phyloP scores from a whole-genome alignment of 495 filamentous ascomycete species.

The Usnea hakonensis region DNA sequence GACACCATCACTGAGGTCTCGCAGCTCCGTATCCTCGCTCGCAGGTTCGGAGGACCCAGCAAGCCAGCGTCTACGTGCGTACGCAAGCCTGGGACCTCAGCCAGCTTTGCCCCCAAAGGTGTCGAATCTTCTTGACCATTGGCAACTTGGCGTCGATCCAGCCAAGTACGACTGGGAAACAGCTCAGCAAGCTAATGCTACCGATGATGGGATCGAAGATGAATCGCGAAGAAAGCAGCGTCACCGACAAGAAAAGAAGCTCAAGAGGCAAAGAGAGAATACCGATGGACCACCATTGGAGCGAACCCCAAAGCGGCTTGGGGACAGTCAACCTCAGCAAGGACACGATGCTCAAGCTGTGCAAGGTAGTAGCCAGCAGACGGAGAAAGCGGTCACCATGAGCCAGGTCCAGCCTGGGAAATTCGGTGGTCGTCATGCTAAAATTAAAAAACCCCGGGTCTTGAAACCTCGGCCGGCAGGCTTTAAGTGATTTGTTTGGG shows the following conservation, averaged over 20 bases:
- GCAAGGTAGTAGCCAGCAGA: conserved; percentile 36
- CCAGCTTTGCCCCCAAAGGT: conserved; percentile 26
- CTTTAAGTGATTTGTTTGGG: conserved; percentile 27
- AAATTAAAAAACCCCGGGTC: conserved; percentile 37
- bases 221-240: conserved; percentile 15
- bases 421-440: conserved; percentile 34
- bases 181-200: conserved; percentile 22
- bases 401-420: conserved; percentile 39
- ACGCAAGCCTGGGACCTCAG: conserved; percentile 28
- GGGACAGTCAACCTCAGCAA: conserved; percentile 37
- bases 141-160: conserved; percentile 36
- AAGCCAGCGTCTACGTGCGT: conserved; percentile 29
- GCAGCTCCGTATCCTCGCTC: conserved; percentile 12
- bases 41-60: conserved; percentile 12
- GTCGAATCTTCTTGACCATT: conserved; percentile 36
- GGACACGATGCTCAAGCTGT: conserved; percentile 14
- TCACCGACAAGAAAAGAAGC: conserved; percentile 9
- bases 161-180: conserved; percentile 35
- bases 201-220: conserved; percentile 23
- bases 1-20: conserved; percentile 14
- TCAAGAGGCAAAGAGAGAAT: conserved; percentile 26
- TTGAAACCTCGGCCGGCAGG: conserved; percentile 29
- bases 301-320: conserved; percentile 24
- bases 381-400: conserved; percentile 32
- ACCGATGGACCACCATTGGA: conserved; percentile 22